These are phyloP conservation scores for Aspergillus oerlinghausenensis DNA, from an alignment of 2,329 filamentous ascomycete species.

Conservation along the genomic window DNA sequence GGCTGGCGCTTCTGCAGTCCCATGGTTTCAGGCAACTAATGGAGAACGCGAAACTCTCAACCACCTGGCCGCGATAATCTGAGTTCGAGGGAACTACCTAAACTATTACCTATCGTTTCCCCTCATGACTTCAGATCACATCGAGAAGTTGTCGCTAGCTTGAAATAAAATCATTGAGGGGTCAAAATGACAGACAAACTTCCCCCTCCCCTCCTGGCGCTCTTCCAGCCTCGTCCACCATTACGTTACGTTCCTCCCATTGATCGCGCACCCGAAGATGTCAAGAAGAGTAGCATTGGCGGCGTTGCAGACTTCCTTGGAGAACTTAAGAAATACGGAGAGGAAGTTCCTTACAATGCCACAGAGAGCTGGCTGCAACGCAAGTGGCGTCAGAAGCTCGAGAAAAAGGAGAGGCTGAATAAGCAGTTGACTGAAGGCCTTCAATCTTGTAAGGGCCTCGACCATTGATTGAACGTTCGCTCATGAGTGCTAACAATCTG, in stretches of 20 bases:
- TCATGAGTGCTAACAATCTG: conserved; percentile 4
- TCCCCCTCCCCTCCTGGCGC: conserved; percentile 82
- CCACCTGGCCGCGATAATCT: conserved; percentile 11
- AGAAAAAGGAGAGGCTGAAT: conserved; percentile 69
- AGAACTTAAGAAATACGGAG: conserved; percentile 70
- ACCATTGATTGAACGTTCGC: neutral
- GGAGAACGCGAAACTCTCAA: conserved; percentile 19
- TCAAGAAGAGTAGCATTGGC: conserved; percentile 66
- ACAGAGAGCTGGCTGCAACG: conserved; percentile 92
- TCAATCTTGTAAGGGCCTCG: conserved; percentile 54
- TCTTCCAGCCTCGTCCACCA: conserved; percentile 91
- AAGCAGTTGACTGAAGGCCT: conserved; percentile 60
- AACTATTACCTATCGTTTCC: neutral
- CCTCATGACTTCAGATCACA: neutral
- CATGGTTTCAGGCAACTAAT: neutral
- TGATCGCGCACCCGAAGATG: conserved; percentile 78
- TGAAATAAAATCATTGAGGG: conserved; percentile 4
- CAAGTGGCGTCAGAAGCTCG: conserved; percentile 75
- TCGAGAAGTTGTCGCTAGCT: neutral
- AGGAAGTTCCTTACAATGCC: conserved; percentile 69
- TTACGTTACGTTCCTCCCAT: conserved; percentile 81
- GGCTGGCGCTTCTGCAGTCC: conserved; percentile 9
- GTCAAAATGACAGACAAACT: conserved; percentile 88
- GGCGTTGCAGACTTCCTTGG: conserved; percentile 73
- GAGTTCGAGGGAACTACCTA: conserved; percentile 7